Evolutionary conservation across 371 early-diverging fungal genomes (phyloP), one percentile per base, ranked within the genome.

Genomic region (Choanephora cucurbitarum): DNA sequence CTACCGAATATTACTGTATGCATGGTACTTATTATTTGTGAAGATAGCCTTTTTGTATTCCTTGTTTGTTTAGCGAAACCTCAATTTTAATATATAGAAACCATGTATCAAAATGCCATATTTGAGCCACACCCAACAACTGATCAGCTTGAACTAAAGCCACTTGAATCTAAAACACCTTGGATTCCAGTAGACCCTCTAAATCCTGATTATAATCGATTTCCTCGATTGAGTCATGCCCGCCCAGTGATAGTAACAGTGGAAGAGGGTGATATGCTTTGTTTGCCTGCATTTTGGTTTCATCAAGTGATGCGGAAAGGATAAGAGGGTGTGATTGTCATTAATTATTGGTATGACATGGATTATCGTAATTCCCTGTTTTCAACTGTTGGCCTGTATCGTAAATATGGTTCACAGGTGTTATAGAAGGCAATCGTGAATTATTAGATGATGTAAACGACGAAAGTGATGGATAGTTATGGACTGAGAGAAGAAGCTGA

Each of bases 261-360:
- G 1, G 55, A 81, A 19, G 79, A 79, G 39, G 92, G 92, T 4
- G 87, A 90, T 9, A 73, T 88, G 78, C 76, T 92, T 1, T 92
- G 86, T 69, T 74, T 92, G n/a, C 92, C 92, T n/a, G 84, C 90
- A 0, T 67, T 88, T 62, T 90, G 91, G 92, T 86, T 82, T 54
- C 92, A 92, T 62, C 84, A 88, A 41, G 92, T 92, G 0, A 59
- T 79, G 49, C 92, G 90, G 63, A 58, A 76, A 5, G 77, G 75
- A 10, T 70, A 75, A 3, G 77, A 82, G 43, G 82, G 81, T n/a
- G 84, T 85, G n/a, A 84, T 91, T 59, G 91, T 90, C 0, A 84
- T 91, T 18, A 91, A 91, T 60, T 89, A 82, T 58, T 91, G 91
- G 91, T 91, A 88, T 58, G 87, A 88, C 60, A 86, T 28, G 28